A percentile compares a stretch with the other conserved stretches of the same genome.
Conservation (phyloP, 2,329 filamentous ascomycete genomes). For the Ampelomyces quisqualis region DNA sequence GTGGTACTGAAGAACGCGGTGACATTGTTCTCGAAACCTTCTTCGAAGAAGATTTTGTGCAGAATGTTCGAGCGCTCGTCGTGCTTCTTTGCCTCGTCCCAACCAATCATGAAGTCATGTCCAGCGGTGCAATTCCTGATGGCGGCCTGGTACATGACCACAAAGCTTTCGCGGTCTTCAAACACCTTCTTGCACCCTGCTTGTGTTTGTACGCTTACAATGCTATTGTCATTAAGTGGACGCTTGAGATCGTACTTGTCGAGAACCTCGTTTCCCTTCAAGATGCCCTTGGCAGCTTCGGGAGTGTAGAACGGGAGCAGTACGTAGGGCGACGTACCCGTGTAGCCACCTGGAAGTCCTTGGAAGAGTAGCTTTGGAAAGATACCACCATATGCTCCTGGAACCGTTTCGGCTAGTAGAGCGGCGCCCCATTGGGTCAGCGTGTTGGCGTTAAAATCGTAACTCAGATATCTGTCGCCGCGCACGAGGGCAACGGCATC, state of each 20-base stretch:
- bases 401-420: slow-evolving; percentile 42
- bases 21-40: slow-evolving; percentile 63
- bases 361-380: slow-evolving; percentile 47
- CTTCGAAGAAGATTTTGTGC: slow-evolving; percentile 59
- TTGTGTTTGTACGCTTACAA: slow-evolving; percentile 53
- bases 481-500: slow-evolving; percentile 74
- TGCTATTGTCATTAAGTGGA: slow-evolving; percentile 45
- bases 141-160: slow-evolving; percentile 50
- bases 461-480: slow-evolving; percentile 73
- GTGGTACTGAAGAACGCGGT: slow-evolving; percentile 61
- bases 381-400: slow-evolving; percentile 52
- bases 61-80: slow-evolving; percentile 44
- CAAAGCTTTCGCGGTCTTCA: slow-evolving; percentile 53
- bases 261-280: slow-evolving; percentile 50
- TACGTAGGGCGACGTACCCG: slow-evolving; percentile 52
- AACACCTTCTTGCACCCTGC: slow-evolving; percentile 54
- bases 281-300: slow-evolving; percentile 49
- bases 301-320: slow-evolving; percentile 56
- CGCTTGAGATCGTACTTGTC: slow-evolving; percentile 51
- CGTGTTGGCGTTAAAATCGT: slow-evolving; percentile 56
- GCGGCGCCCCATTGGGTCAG: slow-evolving; percentile 53
- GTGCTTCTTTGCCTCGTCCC: slow-evolving; percentile 40
- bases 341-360: slow-evolving; percentile 51
- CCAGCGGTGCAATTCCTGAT: slow-evolving; percentile 65
- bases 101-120: slow-evolving; percentile 57